Conservation (phyloP, 2,329 filamentous ascomycete genomes). For the Colletotrichum camelliae region DNA sequence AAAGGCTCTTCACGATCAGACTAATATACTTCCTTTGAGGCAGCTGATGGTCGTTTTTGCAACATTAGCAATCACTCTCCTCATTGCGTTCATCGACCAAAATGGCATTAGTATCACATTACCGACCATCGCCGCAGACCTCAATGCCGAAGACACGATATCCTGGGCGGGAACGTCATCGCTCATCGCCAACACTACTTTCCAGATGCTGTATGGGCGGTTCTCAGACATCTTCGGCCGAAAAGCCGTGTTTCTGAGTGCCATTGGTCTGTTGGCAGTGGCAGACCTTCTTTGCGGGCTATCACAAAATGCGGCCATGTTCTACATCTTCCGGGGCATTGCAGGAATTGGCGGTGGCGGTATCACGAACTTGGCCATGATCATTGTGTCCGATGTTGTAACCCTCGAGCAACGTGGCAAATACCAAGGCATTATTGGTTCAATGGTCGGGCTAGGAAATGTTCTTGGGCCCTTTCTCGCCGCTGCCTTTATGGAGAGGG, state of each 20-base stretch:
- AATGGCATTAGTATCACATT: slow-evolving; percentile 59
- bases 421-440: slow-evolving; percentile 50
- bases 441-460: slow-evolving; percentile 46
- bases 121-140: slow-evolving; percentile 55
- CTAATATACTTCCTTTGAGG: slow-evolving; percentile 57
- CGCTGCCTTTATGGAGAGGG: slow-evolving; percentile 39
- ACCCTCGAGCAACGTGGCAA: slow-evolving; percentile 64
- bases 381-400: slow-evolving; percentile 66
- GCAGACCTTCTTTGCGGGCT: slow-evolving; percentile 66
- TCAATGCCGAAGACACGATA: slow-evolving; percentile 54
- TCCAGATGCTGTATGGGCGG: slow-evolving; percentile 69
- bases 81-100: slow-evolving; percentile 63
- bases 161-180: slow-evolving; percentile 60
- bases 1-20: slow-evolving; percentile 57
- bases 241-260: slow-evolving; percentile 61
- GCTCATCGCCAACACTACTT: slow-evolving; percentile 64
- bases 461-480: slow-evolving; percentile 49
- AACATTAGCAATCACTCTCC: slow-evolving; percentile 55
- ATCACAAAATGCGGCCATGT: slow-evolving; percentile 57
- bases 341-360: slow-evolving; percentile 69
- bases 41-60: slow-evolving; percentile 57
- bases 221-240: slow-evolving; percentile 67
- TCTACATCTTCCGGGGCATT: slow-evolving; percentile 66
- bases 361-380: slow-evolving; percentile 63
- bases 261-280: slow-evolving; percentile 56